Conservation (phyloP, 2,329 filamentous ascomycete species). For the Lecanosticta acicola region DNA sequence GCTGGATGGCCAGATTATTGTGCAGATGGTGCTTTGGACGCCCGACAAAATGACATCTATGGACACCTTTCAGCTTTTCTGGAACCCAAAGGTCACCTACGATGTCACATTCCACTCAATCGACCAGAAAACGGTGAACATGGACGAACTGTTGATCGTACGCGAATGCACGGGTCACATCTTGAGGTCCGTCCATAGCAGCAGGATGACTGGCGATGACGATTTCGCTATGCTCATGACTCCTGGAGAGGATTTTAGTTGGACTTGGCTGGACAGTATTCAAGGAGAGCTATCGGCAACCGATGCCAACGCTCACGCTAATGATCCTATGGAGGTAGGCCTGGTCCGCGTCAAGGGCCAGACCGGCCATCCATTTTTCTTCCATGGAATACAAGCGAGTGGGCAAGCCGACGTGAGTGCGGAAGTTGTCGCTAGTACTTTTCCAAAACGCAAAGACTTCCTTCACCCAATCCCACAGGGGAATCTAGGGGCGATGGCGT, state of each 20-base stretch:
- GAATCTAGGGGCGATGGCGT: conserved; percentile 22
- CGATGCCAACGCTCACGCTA: not conserved
- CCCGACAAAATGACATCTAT: conserved; percentile 8
- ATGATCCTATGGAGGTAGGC: conserved; percentile 7
- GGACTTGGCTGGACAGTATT: conserved; percentile 5
- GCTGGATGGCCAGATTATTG: not conserved
- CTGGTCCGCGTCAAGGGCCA: conserved; percentile 16
- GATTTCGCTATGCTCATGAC: conserved; percentile 17
- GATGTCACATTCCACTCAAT: conserved; percentile 6
- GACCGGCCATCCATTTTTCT: conserved; percentile 15
- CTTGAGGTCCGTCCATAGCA: conserved; percentile 8
- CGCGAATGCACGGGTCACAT: conserved; percentile 5
- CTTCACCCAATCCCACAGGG: conserved; percentile 41
- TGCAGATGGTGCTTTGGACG: conserved; percentile 20
- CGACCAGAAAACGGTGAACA: not conserved
- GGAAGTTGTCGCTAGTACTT: conserved; percentile 25
- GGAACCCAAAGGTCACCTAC: conserved; percentile 22
- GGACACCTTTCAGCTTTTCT: conserved; percentile 20
- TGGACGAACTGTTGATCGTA: not conserved
- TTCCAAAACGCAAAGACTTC: conserved; percentile 55
- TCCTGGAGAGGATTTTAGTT: conserved; percentile 2
- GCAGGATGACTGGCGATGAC: conserved; percentile 5
- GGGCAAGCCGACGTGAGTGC: not conserved
- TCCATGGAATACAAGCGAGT: conserved; percentile 8
- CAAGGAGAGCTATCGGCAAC: not conserved